These are phyloP conservation scores for Wallacemonas sp. DNA, from an alignment of 208 protist species.

Conservation along the genomic window DNA sequence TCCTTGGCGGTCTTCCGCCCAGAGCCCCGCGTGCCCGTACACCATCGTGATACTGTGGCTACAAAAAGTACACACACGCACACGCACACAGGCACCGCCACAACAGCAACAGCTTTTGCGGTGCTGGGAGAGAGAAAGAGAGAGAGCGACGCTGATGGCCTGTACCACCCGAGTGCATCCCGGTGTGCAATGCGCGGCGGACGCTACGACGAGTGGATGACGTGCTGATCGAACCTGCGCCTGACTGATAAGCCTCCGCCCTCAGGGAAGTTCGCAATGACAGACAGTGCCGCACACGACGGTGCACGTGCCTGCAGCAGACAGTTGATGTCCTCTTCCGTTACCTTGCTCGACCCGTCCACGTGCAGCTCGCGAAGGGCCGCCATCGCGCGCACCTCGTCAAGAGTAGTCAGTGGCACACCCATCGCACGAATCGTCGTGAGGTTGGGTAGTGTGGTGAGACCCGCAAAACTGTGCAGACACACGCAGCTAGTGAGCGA, in stretches of 20 bases:
- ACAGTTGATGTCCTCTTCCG: not conserved
- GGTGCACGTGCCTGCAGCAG: not conserved
- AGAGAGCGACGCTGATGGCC: not conserved
- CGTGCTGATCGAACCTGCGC: too few species aligned
- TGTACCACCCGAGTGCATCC: too few species aligned
- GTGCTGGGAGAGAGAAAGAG: constrained; percentile 8
- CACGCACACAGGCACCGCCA: too few species aligned
- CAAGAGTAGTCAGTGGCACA: not conserved
- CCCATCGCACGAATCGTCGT: not conserved
- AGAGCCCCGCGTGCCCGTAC: too few species aligned
- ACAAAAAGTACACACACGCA: too few species aligned
- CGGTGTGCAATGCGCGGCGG: too few species aligned
- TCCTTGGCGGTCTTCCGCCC: too few species aligned
- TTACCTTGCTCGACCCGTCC: not conserved
- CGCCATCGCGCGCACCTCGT: not conserved
- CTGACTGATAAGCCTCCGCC: too few species aligned
- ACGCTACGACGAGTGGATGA: too few species aligned
- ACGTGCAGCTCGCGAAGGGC: not conserved
- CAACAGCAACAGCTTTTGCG: constrained; percentile 5
- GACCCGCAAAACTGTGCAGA: not conserved
- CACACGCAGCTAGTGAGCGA: not conserved
- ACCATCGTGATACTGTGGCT: too few species aligned
- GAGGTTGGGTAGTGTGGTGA: not conserved
- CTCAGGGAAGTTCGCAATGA: too few species aligned
- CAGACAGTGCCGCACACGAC: not conserved